These are phyloP conservation scores for Coprinellus micaceus DNA, from an alignment of 768 basidiomycete species.

Conservation along the genomic window DNA sequence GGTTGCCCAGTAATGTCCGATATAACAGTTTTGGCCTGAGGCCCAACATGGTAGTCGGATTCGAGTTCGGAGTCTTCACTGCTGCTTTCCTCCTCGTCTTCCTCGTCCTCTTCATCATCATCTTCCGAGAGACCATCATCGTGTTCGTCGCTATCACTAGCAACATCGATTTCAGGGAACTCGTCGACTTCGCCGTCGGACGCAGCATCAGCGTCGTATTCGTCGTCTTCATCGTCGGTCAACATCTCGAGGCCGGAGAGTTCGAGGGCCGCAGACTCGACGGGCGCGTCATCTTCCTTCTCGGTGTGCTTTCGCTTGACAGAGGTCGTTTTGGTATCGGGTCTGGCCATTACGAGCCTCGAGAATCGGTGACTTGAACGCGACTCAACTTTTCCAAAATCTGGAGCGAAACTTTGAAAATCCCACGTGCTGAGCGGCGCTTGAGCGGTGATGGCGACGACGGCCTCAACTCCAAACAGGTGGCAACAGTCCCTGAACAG, in stretches of 20 bases:
- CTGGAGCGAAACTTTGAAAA: constrained; percentile 6
- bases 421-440: not conserved
- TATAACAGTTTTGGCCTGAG: constrained; percentile 63
- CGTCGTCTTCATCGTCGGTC: constrained; percentile 65
- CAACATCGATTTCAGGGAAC: constrained; percentile 65
- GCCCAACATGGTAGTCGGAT: constrained; percentile 52
- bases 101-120: constrained; percentile 38
- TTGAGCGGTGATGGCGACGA: constrained; percentile 12
- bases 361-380: constrained; percentile 1
- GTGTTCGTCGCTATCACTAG: constrained; percentile 50
- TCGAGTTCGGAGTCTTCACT: constrained; percentile 41
- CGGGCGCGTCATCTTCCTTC: constrained; percentile 32
- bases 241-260: constrained; percentile 60
- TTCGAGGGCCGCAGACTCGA: constrained; percentile 25
- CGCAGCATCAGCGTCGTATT: constrained; percentile 38
- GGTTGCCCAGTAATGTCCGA: constrained; percentile 82
- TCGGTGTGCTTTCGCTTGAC: constrained; percentile 60
- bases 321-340: constrained; percentile 29
- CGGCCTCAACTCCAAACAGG: constrained; percentile 23
- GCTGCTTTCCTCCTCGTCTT: constrained; percentile 32
- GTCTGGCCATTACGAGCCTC: constrained; percentile 28
- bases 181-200: constrained; percentile 63
- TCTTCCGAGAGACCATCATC: constrained; percentile 35
- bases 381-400: not conserved
- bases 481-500: constrained; percentile 18